Evolutionary conservation across 1,139 yeast species (phyloP).

Genomic region (Hansenula anomala): DNA sequence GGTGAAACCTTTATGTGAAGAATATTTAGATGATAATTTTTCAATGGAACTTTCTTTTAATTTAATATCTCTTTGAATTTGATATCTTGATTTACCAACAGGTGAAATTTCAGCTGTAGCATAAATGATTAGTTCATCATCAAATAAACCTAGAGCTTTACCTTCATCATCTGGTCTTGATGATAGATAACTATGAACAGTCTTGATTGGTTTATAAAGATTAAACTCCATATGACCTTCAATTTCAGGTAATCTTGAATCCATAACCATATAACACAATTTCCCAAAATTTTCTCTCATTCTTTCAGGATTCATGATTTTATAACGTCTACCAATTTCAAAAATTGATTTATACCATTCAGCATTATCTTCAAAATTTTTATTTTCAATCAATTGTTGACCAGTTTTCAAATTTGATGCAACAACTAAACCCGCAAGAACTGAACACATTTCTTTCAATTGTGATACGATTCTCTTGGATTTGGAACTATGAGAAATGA

Average conservation of each 20-base stretch:
- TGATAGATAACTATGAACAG: slow-evolving; percentile 45
- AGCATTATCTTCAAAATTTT: slow-evolving; percentile 59
- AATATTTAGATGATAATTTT: slow-evolving; percentile 38
- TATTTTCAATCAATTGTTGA: slow-evolving; percentile 52
- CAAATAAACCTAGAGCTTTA: slow-evolving; percentile 39
- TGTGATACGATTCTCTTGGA: slow-evolving; percentile 64
- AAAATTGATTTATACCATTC: slow-evolving; percentile 64
- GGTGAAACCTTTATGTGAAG: slow-evolving; percentile 28
- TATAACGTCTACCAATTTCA: slow-evolving; percentile 73
- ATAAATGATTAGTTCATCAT: slow-evolving; percentile 49
- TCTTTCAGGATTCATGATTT: slow-evolving; percentile 74
- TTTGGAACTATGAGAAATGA: slow-evolving; percentile 55
- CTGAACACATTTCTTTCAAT: slow-evolving; percentile 67
- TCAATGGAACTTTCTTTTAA: slow-evolving; percentile 63
- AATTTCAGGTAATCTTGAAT: slow-evolving; percentile 65
- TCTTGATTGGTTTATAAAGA: slow-evolving; percentile 60
- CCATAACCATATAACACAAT: slow-evolving; percentile 77
- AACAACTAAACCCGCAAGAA: slow-evolving; percentile 66
- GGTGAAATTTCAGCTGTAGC: slow-evolving; percentile 66
- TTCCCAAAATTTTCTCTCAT: slow-evolving; percentile 75
- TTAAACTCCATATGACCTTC: slow-evolving; percentile 66
- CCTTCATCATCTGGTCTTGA: slow-evolving; percentile 32
- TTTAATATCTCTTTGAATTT: slow-evolving; percentile 51
- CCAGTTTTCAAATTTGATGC: slow-evolving; percentile 69
- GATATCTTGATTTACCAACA: slow-evolving; percentile 44